These are phyloP conservation scores for Epichloe gansuensis DNA, from an alignment of 2,329 filamentous ascomycete species.

Conservation along the genomic window DNA sequence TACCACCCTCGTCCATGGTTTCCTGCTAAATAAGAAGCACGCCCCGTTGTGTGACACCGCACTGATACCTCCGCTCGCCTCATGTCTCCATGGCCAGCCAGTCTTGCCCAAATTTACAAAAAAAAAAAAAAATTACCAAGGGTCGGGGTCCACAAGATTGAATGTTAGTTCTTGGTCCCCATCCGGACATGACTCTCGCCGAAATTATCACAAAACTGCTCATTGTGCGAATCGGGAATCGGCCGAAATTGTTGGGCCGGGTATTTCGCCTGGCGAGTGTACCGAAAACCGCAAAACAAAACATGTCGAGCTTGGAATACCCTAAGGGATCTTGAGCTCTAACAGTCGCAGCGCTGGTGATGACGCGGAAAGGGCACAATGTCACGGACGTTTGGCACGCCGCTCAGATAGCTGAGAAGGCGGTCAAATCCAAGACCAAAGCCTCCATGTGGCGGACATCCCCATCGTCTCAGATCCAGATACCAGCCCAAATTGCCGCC, in stretches of 20 bases:
- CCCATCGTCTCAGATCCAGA: conserved; percentile 74
- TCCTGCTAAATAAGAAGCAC: background rate
- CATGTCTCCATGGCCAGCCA: background rate
- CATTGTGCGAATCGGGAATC: background rate
- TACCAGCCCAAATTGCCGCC: conserved; percentile 59
- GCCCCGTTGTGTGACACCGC: background rate
- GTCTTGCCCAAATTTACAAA: no score
- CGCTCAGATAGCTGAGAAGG: conserved; percentile 69
- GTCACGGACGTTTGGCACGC: conserved; percentile 71
- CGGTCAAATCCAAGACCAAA: conserved; percentile 87
- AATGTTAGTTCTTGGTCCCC: background rate
- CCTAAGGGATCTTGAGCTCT: conserved; percentile 2
- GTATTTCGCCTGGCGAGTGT: background rate
- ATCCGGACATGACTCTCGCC: background rate
- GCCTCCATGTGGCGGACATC: conserved; percentile 82
- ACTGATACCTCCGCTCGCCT: conserved; percentile 2
- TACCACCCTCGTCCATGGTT: background rate
- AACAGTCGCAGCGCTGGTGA: conserved; percentile 50
- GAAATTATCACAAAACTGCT: background rate
- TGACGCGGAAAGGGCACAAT: conserved; percentile 76
- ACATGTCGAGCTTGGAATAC: background rate
- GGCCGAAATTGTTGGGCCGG: conserved; percentile 1
- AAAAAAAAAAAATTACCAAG: no score
- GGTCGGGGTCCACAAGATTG: background rate
- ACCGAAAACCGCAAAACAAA: background rate